Conservation (phyloP, 2,329 filamentous ascomycete species). For the Cercospora citrullina region DNA sequence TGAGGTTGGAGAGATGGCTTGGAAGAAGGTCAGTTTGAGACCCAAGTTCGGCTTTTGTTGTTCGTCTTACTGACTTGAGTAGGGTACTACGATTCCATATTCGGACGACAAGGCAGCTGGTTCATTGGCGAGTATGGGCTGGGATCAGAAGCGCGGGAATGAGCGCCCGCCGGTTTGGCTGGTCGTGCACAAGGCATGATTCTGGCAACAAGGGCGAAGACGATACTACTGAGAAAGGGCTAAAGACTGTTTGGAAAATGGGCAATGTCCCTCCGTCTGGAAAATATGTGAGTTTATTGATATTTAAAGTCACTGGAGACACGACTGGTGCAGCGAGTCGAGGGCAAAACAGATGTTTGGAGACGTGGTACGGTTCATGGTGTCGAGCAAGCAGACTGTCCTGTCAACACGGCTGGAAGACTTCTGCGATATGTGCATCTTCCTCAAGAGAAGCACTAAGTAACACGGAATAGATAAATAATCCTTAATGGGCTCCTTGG, state of each 20-base stretch:
- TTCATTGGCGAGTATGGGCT: slow-evolving; percentile 35
- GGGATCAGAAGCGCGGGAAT: slow-evolving; percentile 36
- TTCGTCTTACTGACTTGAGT: neutral
- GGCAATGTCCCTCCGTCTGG: neutral
- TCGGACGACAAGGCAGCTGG: slow-evolving; percentile 33
- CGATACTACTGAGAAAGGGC: neutral
- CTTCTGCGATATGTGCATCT: neutral
- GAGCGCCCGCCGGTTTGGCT: slow-evolving; percentile 40
- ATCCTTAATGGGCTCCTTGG: neutral
- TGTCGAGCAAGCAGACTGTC: neutral
- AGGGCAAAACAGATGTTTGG: neutral
- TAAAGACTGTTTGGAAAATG: neutral
- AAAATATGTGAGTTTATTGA: neutral
- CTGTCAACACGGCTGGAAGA: neutral
- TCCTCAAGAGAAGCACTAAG: neutral
- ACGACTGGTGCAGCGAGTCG: neutral
- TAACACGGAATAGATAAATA: neutral
- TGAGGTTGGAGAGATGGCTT: slow-evolving; percentile 36
- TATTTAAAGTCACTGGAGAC: neutral
- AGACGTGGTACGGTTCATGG: neutral
- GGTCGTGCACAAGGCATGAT: slow-evolving; percentile 36
- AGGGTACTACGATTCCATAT: slow-evolving; percentile 37
- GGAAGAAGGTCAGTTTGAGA: slow-evolving; percentile 33
- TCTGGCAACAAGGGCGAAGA: neutral
- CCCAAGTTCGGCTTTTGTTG: neutral